Conservation (phyloP, 106 monocot species). For the Iris macrosiphon region DNA sequence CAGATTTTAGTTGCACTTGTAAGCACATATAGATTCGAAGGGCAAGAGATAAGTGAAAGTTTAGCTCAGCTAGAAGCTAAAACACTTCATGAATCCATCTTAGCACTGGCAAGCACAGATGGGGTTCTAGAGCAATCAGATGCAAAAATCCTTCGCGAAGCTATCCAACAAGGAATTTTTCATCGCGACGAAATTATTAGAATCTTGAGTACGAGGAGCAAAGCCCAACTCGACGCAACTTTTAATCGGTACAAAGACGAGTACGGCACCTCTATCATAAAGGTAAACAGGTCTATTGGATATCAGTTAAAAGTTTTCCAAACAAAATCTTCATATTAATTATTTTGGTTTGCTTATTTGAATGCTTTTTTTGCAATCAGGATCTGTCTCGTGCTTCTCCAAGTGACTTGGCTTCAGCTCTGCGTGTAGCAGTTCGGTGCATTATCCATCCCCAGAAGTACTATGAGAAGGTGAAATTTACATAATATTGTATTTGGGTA, state of each 20-base stretch:
- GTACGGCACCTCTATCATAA: conserved; percentile 40
- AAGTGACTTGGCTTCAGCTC: conserved; percentile 39
- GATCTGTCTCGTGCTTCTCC: conserved; percentile 22
- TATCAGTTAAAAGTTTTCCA: no score
- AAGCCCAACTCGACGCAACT: conserved; percentile 72
- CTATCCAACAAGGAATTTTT: conserved; percentile 23
- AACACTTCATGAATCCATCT: conserved; percentile 45
- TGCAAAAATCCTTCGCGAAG: background rate
- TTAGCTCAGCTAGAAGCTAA: conserved; percentile 59
- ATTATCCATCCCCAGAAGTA: conserved; percentile 51
- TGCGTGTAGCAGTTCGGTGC: conserved; percentile 51
- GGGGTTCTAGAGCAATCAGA: background rate
- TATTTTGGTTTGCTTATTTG: background rate
- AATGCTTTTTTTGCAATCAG: conserved; percentile 25
- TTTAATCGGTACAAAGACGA: conserved; percentile 79
- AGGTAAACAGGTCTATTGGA: no score
- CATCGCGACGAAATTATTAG: conserved; percentile 55
- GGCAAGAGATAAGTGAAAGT: conserved; percentile 33
- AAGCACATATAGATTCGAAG: conserved; percentile 59
- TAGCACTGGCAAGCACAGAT: conserved; percentile 1
- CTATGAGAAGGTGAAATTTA: conserved; percentile 62
- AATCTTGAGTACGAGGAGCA: conserved; percentile 83
- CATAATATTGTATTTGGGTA: no score
- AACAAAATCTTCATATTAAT: background rate
- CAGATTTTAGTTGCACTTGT: conserved; percentile 70